These are phyloP conservation scores for Fusarium decemcellulare DNA, from an alignment of 2,329 filamentous ascomycete species.

Conservation along the genomic window DNA sequence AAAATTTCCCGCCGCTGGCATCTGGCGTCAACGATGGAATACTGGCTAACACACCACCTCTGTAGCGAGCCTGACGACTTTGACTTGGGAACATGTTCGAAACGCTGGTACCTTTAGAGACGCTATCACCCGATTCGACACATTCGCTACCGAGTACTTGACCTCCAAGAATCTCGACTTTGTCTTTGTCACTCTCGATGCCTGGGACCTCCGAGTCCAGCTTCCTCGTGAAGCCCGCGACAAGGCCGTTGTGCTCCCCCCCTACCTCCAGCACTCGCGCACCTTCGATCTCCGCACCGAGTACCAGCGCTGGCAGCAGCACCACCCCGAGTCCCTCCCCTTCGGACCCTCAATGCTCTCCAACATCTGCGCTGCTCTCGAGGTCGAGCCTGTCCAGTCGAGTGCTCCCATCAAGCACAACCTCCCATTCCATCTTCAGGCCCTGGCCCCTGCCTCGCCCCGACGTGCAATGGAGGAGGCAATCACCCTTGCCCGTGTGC, in stretches of 20 bases:
- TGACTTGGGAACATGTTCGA: constrained; percentile 99
- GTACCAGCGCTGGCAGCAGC: constrained; percentile 98
- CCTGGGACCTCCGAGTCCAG: constrained; percentile 98
- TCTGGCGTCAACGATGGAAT: constrained; percentile 14
- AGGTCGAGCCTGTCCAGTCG: constrained; percentile 97
- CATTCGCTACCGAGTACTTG: constrained; percentile 93
- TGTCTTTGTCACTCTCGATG: constrained; percentile 97
- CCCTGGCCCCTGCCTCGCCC: constrained; percentile 93
- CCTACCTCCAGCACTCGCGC: constrained; percentile 97
- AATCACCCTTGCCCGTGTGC: constrained; percentile 91
- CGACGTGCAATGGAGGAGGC: constrained; percentile 98
- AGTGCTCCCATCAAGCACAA: constrained; percentile 99
- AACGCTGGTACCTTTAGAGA: constrained; percentile 98
- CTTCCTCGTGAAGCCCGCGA: constrained; percentile 97
- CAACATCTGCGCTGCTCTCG: constrained; percentile 97
- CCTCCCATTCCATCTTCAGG: constrained; percentile 96
- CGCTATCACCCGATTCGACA: constrained; percentile 94
- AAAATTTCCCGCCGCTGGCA: constrained; percentile 16
- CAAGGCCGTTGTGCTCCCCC: constrained; percentile 96
- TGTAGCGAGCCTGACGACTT: constrained; percentile 92
- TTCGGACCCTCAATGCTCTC: constrained; percentile 96
- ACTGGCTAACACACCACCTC: constrained; percentile 38
- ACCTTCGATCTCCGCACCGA: constrained; percentile 98
- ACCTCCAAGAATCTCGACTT: constrained; percentile 94
- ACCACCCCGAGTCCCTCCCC: constrained; percentile 96